Conservation (phyloP, 2,329 filamentous ascomycete species). For the Gremmenia infestans region DNA sequence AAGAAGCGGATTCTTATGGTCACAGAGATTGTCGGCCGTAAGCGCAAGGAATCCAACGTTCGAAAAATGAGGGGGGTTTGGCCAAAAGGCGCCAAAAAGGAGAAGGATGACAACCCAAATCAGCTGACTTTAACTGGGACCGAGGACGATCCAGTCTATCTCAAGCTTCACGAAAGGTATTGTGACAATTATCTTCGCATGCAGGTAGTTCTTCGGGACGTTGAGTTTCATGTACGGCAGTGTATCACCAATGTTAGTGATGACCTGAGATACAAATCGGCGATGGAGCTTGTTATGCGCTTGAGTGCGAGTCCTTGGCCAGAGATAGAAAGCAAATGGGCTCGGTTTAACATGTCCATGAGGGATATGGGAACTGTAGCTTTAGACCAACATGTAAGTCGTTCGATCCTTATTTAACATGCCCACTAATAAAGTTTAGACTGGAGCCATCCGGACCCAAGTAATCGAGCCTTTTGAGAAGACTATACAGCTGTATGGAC, state of each 20-base stretch:
- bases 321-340: conserved; percentile 91
- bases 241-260: conserved; percentile 74
- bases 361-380: conserved; percentile 79
- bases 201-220: conserved; percentile 79
- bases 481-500: conserved; percentile 74
- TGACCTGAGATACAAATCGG: conserved; percentile 73
- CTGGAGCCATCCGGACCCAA: conserved; percentile 66
- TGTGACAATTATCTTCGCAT: conserved; percentile 88
- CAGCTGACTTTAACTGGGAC: conserved; percentile 38
- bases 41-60: conserved; percentile 84
- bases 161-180: conserved; percentile 78
- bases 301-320: conserved; percentile 71
- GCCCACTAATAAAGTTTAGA: conserved; percentile 33
- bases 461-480: conserved; percentile 81
- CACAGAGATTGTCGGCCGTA: conserved; percentile 74
- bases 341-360: conserved; percentile 81
- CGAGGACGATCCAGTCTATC: conserved; percentile 73
- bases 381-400: conserved; percentile 75
- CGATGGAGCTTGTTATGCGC: conserved; percentile 78
- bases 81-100: conserved; percentile 31
- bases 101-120: conserved; percentile 70
- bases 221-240: conserved; percentile 87
- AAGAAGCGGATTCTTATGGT: conserved; percentile 94
- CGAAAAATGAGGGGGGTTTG: conserved; percentile 34
- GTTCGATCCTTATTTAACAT: neutral